Evolutionary conservation across 1,284 basidiomycete species (phyloP).

Genomic region (Anthracocystis panici-leucophaei): DNA sequence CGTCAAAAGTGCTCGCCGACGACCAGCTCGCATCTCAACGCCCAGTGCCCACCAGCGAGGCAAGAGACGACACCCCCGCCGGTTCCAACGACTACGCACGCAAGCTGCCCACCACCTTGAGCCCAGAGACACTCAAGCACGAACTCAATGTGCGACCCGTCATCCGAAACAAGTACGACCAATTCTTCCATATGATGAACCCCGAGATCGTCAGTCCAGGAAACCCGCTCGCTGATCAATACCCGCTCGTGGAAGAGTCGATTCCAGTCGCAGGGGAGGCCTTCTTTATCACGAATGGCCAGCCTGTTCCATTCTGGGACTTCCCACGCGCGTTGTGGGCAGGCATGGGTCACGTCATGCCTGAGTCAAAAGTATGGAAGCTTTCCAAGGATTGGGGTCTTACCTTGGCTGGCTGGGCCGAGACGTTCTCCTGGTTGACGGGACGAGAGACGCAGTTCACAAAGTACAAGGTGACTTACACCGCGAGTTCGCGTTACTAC

Average conservation of each 20-base stretch:
- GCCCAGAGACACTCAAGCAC: constrained; percentile 73
- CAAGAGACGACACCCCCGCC: constrained; percentile 51
- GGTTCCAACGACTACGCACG: constrained; percentile 64
- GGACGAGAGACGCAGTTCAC: constrained; percentile 91
- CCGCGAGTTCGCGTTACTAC: constrained; percentile 79
- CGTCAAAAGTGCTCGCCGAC: constrained; percentile 37
- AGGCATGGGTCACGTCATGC: constrained; percentile 64
- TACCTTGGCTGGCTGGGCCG: constrained; percentile 71
- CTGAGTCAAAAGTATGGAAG: constrained; percentile 51
- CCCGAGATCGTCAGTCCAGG: constrained; percentile 50
- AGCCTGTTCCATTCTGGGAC: constrained; percentile 97
- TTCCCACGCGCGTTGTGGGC: constrained; percentile 88
- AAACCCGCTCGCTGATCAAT: constrained; percentile 54
- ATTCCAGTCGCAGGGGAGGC: constrained; percentile 89
- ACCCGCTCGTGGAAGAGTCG: constrained; percentile 71
- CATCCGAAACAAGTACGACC: constrained; percentile 78
- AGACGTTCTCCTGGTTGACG: constrained; percentile 80
- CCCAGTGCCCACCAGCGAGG: constrained; percentile 59
- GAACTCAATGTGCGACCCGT: constrained; percentile 74
- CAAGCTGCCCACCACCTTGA: constrained; percentile 49
- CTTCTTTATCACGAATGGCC: constrained; percentile 98
- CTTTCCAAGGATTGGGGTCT: constrained; percentile 58
- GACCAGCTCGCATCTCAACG: constrained; percentile 48
- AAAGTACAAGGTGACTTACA: constrained; percentile 83
- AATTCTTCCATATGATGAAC: constrained; percentile 71